Conservation (phyloP, 2,329 filamentous ascomycete species). For the Paecilomyces fulvus region DNA sequence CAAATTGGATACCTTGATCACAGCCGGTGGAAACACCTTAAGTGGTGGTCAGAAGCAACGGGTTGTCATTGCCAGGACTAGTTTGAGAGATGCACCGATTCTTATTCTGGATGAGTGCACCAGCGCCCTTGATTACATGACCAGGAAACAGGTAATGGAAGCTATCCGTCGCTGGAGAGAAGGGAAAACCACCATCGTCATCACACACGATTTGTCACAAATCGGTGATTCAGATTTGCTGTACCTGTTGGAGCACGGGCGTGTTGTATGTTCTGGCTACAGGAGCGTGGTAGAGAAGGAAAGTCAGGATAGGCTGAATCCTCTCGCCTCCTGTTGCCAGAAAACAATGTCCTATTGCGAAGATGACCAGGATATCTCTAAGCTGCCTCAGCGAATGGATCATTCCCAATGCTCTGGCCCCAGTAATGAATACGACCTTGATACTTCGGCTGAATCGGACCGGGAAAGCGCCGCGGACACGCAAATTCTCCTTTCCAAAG, state of each 20-base stretch:
- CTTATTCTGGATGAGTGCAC: slow-evolving; percentile 85
- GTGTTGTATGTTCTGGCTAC: slow-evolving; percentile 61
- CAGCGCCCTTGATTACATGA: slow-evolving; percentile 72
- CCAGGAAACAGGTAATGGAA: slow-evolving; percentile 59
- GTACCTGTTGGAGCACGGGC: slow-evolving; percentile 66
- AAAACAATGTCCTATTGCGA: too few relatives aligned
- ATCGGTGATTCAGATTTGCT: slow-evolving; percentile 66
- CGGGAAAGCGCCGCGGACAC: background rate
- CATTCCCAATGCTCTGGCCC: slow-evolving; percentile 51
- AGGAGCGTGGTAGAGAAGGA: slow-evolving; percentile 44
- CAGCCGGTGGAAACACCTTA: slow-evolving; percentile 58
- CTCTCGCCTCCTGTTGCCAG: background rate
- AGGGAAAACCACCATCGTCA: slow-evolving; percentile 81
- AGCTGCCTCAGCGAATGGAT: too few relatives aligned
- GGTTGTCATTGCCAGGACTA: slow-evolving; percentile 69
- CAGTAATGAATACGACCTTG: slow-evolving; percentile 24
- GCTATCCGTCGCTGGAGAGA: slow-evolving; percentile 68
- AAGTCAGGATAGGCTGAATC: slow-evolving; percentile 18
- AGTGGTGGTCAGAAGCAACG: slow-evolving; percentile 83
- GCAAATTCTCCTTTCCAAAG: background rate
- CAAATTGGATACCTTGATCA: slow-evolving; percentile 64
- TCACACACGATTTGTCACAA: slow-evolving; percentile 80
- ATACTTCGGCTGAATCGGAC: background rate
- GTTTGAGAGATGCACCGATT: slow-evolving; percentile 66
- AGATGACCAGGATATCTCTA: too few relatives aligned